Evolutionary conservation across 148 eudicot species (phyloP), one percentile per base, ranked within the genome.

Genomic region (Nepenthes mirabilis): DNA sequence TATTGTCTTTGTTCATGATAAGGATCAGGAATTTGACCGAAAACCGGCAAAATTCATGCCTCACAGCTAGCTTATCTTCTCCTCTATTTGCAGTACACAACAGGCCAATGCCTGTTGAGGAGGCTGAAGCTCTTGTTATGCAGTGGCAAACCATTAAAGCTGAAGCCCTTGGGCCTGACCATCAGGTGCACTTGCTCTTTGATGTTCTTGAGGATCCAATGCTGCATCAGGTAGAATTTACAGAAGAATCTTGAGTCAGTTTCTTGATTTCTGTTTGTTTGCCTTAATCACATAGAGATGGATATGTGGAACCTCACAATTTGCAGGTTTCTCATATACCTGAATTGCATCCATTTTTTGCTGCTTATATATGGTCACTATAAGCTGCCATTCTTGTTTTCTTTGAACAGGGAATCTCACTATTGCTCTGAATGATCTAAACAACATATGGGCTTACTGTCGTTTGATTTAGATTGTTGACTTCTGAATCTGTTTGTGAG

Each of bases 81-180:
- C 80, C 90, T 51, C 48, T 35, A 45, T 71, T 72, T 64, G 70
- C 70, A 50, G 63, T 66, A 60, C 66, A 60, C 61, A 71, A 68
- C 63, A 75, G 63, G 48, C 74, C 73, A 52, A 88, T 93, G 99
- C 72, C 87, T 62, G 56, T 80, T 37, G 87, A 86, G 80, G 99
- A 88, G 71, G 99, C 99, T 74, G 99, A 88, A 76, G 71, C 75
- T 59, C 95, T 93, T 75, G 95, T 93, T 64, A 86, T 85, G 80
- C 85, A 80, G 74, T 93, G 99, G 99, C 99, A 93, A 80, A 59
- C 59, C 50, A 77, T 80, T 57, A 93, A 93, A 76, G 96, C 99
- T 33, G 96, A 83, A 70, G 99, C 91, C 59, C 96, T 93, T 68
- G 99, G 99, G 58, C 85, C 95, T 72, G 74, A 77, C 64, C 85